These are phyloP conservation scores for Cercospora janseana DNA, from an alignment of 2,329 filamentous ascomycete species.

Conservation along the genomic window DNA sequence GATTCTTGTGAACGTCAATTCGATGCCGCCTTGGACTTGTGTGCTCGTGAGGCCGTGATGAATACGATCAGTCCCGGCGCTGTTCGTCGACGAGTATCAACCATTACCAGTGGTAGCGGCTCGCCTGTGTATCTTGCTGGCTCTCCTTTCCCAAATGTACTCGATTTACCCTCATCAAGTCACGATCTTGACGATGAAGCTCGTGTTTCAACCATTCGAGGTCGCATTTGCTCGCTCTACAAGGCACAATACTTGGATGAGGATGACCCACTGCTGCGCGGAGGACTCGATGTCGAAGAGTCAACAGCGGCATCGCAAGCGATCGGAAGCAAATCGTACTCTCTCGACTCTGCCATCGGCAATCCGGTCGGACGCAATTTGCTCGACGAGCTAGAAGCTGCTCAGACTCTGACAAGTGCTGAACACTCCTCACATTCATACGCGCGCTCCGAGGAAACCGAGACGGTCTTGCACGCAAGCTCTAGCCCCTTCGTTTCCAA, in stretches of 20 bases:
- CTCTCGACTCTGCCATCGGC: slow-evolving; percentile 27
- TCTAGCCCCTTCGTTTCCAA: slow-evolving; percentile 18
- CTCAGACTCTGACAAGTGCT: slow-evolving; percentile 15
- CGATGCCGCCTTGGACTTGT: slow-evolving; percentile 1
- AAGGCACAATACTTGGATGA: neutral
- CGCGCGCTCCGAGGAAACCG: slow-evolving; percentile 1
- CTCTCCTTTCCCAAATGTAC: slow-evolving; percentile 12
- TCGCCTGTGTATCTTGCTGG: slow-evolving; percentile 8
- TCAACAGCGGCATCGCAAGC: neutral
- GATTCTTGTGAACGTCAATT: slow-evolving; percentile 22
- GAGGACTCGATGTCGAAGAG: slow-evolving; percentile 1
- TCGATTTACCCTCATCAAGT: neutral
- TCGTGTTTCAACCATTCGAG: neutral
- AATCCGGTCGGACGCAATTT: slow-evolving; percentile 33
- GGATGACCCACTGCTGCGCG: slow-evolving; percentile 12
- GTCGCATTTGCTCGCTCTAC: neutral
- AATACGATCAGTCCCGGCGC: neutral
- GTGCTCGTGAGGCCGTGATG: neutral
- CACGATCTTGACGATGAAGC: neutral
- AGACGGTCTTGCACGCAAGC: slow-evolving; percentile 4
- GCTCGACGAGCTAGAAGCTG: slow-evolving; percentile 37
- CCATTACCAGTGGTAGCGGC: slow-evolving; percentile 4
- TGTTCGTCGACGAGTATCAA: slow-evolving; percentile 1
- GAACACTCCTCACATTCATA: neutral
- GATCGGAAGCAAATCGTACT: slow-evolving; percentile 27